Evolutionary conservation across 139 green algal genomes (phyloP).

Genomic region (Haematococcus lacustris): DNA sequence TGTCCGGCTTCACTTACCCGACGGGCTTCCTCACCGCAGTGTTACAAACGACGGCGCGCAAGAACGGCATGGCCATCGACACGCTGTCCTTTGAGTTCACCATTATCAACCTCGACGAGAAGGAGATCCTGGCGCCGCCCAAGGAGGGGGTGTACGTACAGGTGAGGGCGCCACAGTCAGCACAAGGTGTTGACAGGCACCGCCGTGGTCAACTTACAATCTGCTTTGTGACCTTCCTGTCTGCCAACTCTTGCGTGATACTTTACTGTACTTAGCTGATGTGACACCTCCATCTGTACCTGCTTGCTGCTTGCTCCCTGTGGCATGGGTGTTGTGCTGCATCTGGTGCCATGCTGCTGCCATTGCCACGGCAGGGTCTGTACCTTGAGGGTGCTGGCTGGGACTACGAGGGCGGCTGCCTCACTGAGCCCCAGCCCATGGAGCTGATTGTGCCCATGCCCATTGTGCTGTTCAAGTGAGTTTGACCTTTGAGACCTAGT

Average conservation of each 20-base stretch:
- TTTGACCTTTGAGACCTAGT: neutral
- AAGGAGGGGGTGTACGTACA: constrained; percentile 82
- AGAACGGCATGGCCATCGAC: constrained; percentile 75
- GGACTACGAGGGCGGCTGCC: constrained; percentile 71
- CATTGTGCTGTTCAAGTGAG: constrained; percentile 71
- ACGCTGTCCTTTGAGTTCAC: constrained; percentile 75
- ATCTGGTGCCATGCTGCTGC: neutral
- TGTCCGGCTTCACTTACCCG: constrained; percentile 81
- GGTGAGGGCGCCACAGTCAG: no score
- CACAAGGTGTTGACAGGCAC: no score
- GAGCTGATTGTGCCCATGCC: constrained; percentile 86
- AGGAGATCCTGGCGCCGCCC: constrained; percentile 58
- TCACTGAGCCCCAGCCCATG: constrained; percentile 81
- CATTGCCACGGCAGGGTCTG: constrained; percentile 40
- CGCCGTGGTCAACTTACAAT: no score
- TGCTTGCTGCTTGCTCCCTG: no score
- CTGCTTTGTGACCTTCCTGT: no score
- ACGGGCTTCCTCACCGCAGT: constrained; percentile 36
- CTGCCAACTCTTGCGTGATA: no score
- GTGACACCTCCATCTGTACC: no score
- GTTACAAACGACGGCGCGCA: constrained; percentile 67
- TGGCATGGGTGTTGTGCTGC: no score
- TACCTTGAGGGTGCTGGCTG: constrained; percentile 80
- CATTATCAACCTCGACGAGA: constrained; percentile 67
- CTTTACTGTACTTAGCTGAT: no score